Conservation (phyloP, 371 early-diverging fungal genomes). For the Syncephalastrum monosporum region DNA sequence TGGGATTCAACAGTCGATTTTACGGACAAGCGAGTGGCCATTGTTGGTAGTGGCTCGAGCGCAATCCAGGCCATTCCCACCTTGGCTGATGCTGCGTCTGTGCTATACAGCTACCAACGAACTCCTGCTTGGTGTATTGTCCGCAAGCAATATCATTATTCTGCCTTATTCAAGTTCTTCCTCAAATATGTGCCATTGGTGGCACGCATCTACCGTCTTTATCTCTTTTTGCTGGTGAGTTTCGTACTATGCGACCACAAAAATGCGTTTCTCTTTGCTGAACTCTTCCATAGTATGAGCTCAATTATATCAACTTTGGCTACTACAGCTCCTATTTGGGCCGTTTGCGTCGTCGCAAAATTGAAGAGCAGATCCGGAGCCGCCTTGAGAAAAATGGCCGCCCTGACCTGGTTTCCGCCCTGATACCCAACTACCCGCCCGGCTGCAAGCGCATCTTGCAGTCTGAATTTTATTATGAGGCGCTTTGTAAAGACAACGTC, state of each 20-base stretch:
- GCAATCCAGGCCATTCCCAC: conserved; percentile 18
- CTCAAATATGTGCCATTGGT: conserved; percentile 19
- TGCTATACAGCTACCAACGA: background rate
- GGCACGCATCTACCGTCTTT: conserved; percentile 13
- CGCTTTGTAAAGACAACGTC: conserved; percentile 41
- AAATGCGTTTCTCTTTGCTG: background rate
- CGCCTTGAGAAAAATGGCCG: conserved; percentile 7
- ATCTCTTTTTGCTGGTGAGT: conserved; percentile 17
- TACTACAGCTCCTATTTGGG: conserved; percentile 9
- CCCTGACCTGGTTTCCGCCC: conserved; percentile 5
- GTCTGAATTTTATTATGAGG: conserved; percentile 46
- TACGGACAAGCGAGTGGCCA: conserved; percentile 36
- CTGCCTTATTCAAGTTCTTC: conserved; percentile 7
- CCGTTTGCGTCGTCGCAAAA: background rate
- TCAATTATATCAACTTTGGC: conserved; percentile 14
- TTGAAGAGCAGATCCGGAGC: background rate
- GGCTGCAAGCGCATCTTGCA: conserved; percentile 60
- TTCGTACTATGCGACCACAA: background rate
- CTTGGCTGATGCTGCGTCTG: no score
- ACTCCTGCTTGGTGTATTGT: conserved; percentile 10
- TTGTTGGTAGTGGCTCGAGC: conserved; percentile 12
- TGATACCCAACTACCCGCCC: conserved; percentile 20
- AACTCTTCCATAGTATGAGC: conserved; percentile 15
- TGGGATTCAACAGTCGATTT: conserved; percentile 50
- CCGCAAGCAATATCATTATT: conserved; percentile 11